Evolutionary conservation across 108 stramenopile genomes (phyloP), one percentile per base, ranked within the genome.

Genomic region (Skeletonema tropicum): DNA sequence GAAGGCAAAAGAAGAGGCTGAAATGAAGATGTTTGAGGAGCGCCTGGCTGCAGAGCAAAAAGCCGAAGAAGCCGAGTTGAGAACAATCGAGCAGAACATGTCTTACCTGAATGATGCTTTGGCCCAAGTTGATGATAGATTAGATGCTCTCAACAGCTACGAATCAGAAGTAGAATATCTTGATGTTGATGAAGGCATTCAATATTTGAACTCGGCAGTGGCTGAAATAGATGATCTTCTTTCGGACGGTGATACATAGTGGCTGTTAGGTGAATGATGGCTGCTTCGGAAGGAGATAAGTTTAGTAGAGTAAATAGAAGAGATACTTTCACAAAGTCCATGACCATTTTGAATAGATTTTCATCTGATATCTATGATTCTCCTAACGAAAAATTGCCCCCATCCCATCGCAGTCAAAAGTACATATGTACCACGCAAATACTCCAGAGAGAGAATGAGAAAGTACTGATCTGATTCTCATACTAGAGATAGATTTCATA

Each of bases 1-100:
- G 52, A 55, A 23, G 52, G 52, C 52, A 55, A 55, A 23, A 55
- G 52, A 55, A 55, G 23, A 55, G 19, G 52, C 52, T 6, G 52
- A 55, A 23, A 55, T 55, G 52, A 55, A 55, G 7, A 2, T 25
- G 10, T 55, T 55, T 23, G 52, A 55, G 19, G 52, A 55, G 23
- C 52, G 52, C 2, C n/a, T 55, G 23, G 52, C 23, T 55, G 23
- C 23, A 23, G 52, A 55, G 52, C 52, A 55, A 55, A 25, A 7
- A 23, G 52, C 52, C 6, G 52, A 55, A 55, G 52, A 55, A 23
- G 48, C 48, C 17, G 48, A 49, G 48, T 19, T 19, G 48, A 49
- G 48, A 45, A 15, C 42, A n/a, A 55, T 55, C 9, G 52, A 55
- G 9, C 52, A 55, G 23, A 55, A 23, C 52, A 55, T 55, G 23